These are phyloP conservation scores for Cornus kousa DNA, from an alignment of 148 eudicot species.

Conservation along the genomic window DNA sequence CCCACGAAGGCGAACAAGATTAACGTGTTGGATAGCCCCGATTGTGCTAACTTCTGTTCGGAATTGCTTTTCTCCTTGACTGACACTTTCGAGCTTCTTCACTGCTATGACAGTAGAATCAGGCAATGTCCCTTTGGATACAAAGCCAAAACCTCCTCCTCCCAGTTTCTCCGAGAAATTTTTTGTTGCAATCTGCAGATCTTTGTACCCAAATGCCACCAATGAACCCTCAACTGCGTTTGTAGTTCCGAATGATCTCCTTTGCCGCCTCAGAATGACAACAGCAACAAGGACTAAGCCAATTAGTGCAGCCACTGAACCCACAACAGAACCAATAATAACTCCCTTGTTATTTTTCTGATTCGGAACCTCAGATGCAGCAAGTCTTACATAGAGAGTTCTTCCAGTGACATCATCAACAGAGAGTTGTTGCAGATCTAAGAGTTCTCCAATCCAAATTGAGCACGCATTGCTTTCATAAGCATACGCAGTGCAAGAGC, in stretches of 20 bases:
- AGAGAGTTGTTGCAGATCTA: constrained; percentile 33
- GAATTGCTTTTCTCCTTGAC: constrained; percentile 59
- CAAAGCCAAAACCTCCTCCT: constrained; percentile 54
- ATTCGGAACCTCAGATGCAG: constrained; percentile 27
- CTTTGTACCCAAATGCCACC: constrained; percentile 35
- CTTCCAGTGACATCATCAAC: constrained; percentile 31
- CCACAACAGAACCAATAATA: constrained; percentile 22
- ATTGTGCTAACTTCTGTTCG: constrained; percentile 56
- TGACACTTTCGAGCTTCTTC: constrained; percentile 45
- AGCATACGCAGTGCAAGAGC: constrained; percentile 43
- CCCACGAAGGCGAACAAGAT: constrained; percentile 57
- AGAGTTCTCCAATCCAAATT: constrained; percentile 28
- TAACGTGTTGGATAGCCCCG: constrained; percentile 51
- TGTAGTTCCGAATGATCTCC: constrained; percentile 4
- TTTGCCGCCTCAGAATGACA: constrained; percentile 16
- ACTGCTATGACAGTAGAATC: constrained; percentile 45
- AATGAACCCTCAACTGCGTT: constrained; percentile 40
- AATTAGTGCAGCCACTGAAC: constrained; percentile 18
- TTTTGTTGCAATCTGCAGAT: constrained; percentile 41
- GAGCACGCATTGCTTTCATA: constrained; percentile 26
- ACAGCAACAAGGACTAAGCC: constrained; percentile 10
- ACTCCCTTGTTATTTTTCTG: constrained; percentile 21
- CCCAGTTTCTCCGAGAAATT: constrained; percentile 49
- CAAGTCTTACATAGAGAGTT: constrained; percentile 32
- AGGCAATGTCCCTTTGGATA: constrained; percentile 46